These are phyloP conservation scores for Aspergillus mulundensis DNA, from an alignment of 495 filamentous ascomycete species.

Conservation along the genomic window DNA sequence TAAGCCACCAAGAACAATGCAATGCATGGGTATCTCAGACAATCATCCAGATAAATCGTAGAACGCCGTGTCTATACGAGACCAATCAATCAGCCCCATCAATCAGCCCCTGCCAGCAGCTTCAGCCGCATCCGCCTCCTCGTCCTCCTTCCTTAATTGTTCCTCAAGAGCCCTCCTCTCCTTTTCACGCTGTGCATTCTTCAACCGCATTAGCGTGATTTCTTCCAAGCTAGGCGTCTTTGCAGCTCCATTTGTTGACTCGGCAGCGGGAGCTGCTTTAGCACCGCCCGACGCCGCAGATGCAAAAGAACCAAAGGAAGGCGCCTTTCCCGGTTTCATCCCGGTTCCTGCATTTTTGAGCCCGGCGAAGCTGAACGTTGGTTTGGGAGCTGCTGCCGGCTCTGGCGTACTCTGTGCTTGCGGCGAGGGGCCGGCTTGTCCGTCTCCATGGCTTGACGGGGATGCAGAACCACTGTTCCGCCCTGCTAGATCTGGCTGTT, in stretches of 20 bases:
- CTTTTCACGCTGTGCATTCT: slow-evolving; percentile 55
- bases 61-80: neutral
- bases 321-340: slow-evolving; percentile 37
- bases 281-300: slow-evolving; percentile 26
- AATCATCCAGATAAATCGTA: slow-evolving; percentile 1
- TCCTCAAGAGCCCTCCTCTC: slow-evolving; percentile 51
- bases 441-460: slow-evolving; percentile 17
- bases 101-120: slow-evolving; percentile 15
- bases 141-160: slow-evolving; percentile 49
- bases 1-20: neutral
- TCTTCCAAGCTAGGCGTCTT: slow-evolving; percentile 54
- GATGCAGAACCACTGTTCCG: slow-evolving; percentile 9
- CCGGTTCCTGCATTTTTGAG: slow-evolving; percentile 24
- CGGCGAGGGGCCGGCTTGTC: slow-evolving; percentile 1
- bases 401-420: neutral
- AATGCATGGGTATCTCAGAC: slow-evolving; percentile 23
- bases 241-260: slow-evolving; percentile 20
- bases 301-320: slow-evolving; percentile 49
- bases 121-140: slow-evolving; percentile 44
- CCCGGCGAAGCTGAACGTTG: slow-evolving; percentile 37
- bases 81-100: neutral
- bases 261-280: slow-evolving; percentile 29
- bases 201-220: slow-evolving; percentile 56
- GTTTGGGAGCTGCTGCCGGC: slow-evolving; percentile 19
- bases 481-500: slow-evolving; percentile 41